These are phyloP conservation scores for Gnetum montanum DNA, from an alignment of 75 land plant species.

Conservation along the genomic window DNA sequence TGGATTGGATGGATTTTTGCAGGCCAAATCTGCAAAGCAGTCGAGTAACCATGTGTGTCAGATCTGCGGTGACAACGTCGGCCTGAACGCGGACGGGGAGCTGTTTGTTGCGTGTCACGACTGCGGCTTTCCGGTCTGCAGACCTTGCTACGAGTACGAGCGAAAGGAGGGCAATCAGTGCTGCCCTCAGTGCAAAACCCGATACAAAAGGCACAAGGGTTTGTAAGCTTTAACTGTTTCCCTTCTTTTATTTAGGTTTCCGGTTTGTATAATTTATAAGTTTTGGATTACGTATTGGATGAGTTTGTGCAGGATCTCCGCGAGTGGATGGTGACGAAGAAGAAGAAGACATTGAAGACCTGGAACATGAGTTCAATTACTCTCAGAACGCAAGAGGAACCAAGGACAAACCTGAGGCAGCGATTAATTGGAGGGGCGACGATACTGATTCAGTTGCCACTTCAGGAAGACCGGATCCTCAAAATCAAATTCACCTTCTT, in stretches of 20 bases:
- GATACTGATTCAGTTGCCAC: constrained; percentile 34
- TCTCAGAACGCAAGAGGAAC: constrained; percentile 10
- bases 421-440: constrained; percentile 30
- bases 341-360: constrained; percentile 80
- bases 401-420: constrained; percentile 29
- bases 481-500: constrained; percentile 59
- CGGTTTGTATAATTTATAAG: background rate
- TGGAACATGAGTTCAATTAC: constrained; percentile 72
- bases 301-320: constrained; percentile 51
- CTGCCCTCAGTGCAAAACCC: constrained; percentile 90
- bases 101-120: constrained; percentile 89
- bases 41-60: constrained; percentile 60
- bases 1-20: constrained; percentile 8
- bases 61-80: constrained; percentile 83
- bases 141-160: constrained; percentile 89
- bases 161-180: constrained; percentile 78
- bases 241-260: background rate
- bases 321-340: constrained; percentile 86
- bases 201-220: constrained; percentile 87
- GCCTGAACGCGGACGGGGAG: constrained; percentile 59
- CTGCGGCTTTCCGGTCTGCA: constrained; percentile 84
- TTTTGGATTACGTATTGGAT: background rate
- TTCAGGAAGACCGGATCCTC: constrained; percentile 44
- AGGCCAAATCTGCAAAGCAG: constrained; percentile 61
- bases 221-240: too few species aligned